Base-by-base conservation (phyloP, 1,284 basidiomycete genomes). In the Fistulina hepatica region DNA sequence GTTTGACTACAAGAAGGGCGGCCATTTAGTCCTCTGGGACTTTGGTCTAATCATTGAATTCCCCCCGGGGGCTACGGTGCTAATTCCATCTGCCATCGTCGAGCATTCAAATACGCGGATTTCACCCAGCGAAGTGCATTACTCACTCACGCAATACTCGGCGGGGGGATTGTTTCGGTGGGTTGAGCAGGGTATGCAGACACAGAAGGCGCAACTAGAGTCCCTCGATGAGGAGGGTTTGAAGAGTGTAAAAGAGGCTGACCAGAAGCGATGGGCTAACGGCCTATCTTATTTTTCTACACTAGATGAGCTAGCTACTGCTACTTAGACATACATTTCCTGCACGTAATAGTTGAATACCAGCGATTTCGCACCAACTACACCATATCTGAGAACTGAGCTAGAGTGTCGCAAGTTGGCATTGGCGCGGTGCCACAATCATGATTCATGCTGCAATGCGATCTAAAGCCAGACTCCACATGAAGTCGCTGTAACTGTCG, bases 51-150 rank as follows among this genome's bases (percentile, higher is more conserved):
- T 46, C 6, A 16, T 48, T 10, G 34, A 44, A 24, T 50, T 50
- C 33, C 48, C 44, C 21, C 21, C 42, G 9, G 39, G 39, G 4
- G 5, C 42, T 5, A 37, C 44, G 20, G 33, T 44, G 11, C 33
- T 48, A 4, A 42, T 51, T 17, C 46, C 45, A 7, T 49, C 44
- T 3, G 48, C 44, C 2, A 39, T 35, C 5, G 11, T 47, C 7
- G 34, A 25, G 4, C 46, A 51, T 34, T 36, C 31, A 11, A 51
- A 51, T 33, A 34, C 45, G 4, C 34, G 40, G 4, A 36, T 49
- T 19, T 37, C 31, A 17, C n/a, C 26, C 9, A 34, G 33, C n/a
- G 43, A 51, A 19, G 32, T 22, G 11, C 21, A 40, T 6, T 39
- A 33, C 34, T 46, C 45, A 12, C 28, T 44, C 20, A 46, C 43